Evolutionary conservation across 2,329 filamentous ascomycete species (phyloP).

Genomic region (Ophiostoma quercus): DNA sequence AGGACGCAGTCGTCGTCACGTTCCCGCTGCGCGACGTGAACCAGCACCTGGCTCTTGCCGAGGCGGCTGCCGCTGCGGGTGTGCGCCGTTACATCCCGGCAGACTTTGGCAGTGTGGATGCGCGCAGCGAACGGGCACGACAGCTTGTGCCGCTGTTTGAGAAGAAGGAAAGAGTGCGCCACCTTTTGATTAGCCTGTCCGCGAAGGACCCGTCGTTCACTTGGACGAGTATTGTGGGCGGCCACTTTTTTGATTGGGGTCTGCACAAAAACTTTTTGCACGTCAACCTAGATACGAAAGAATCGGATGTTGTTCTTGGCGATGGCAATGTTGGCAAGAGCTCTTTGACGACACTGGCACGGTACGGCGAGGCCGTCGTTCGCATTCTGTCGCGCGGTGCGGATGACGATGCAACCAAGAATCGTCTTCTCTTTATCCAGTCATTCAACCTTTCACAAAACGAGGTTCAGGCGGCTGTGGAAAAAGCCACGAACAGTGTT

Average conservation of each 20-base stretch:
- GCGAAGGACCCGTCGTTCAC: constrained; percentile 30
- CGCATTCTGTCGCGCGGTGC: constrained; percentile 30
- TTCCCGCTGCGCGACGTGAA: constrained; percentile 33
- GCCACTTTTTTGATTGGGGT: constrained; percentile 43
- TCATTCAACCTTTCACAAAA: constrained; percentile 39
- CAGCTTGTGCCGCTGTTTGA: constrained; percentile 38
- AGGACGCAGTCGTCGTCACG: constrained; percentile 37
- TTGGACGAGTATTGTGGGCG: constrained; percentile 39
- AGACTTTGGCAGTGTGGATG: constrained; percentile 41
- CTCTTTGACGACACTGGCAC: constrained; percentile 36
- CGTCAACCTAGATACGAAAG: constrained; percentile 32
- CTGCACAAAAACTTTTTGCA: constrained; percentile 36
- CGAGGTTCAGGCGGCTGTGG: constrained; percentile 35
- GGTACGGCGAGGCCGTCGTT: constrained; percentile 36
- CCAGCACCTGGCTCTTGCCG: constrained; percentile 36
- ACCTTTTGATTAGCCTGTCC: constrained; percentile 31
- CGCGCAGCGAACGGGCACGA: constrained; percentile 33
- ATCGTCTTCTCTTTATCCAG: constrained; percentile 38
- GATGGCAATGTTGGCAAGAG: constrained; percentile 32
- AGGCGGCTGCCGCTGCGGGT: constrained; percentile 37
- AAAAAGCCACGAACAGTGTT: constrained; percentile 31
- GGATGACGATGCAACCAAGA: constrained; percentile 31
- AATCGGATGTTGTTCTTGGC: constrained; percentile 35
- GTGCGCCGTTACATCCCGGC: constrained; percentile 39
- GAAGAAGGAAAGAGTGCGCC: constrained; percentile 35